Evolutionary conservation across 2,329 filamentous ascomycete species (phyloP), one percentile per base, ranked within the genome.

Genomic region (Rhexocercosporidium sp.): DNA sequence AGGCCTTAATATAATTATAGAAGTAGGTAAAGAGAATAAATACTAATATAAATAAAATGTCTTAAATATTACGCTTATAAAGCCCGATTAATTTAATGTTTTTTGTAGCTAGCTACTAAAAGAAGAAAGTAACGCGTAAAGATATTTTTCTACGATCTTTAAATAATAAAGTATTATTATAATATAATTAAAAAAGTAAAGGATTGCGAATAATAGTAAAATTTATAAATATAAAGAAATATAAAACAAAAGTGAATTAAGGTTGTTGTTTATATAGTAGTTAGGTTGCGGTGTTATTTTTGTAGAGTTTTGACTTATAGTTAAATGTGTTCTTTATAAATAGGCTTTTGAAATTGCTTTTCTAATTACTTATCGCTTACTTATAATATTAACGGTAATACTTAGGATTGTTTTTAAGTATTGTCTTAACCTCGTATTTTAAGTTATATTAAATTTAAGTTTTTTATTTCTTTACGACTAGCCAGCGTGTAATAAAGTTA

Each of bases 361-460:
- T 88, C 94, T 94, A 98, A 81, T 98, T 98, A 84, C 94, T 97
- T 76, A 95, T 90, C 49, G 96, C 94, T 95, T 95, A 98, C 57
- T 95, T 88, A 54, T 94, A 88, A 81, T 95, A 98, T 80, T 98
- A 95, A 78, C 92, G 95, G 71, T 97, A 83, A 77, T 97, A 98
- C 77, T 94, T 96, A 65, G 86, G 83, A 77, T 94, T 91, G 78
- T 95, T 92, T 79, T 97, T 95, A 51, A 98, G 85, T 3, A 94
- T 97, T 27, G 95, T 98, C 82, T 96, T 90, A 68, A 98, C 90
- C 80, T 96, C 92, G 75, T 93, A 96, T 77, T 96, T 92, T 57
- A 86, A 88, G 78, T 97, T 91, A 81, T 97, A 97, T 82, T 98
- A 95, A 79, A 97, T 92, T 85, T 92, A 95, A 25, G 94, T 97